A percentile compares a stretch with the other conserved stretches of the same genome.
phyloP scores from a whole-genome alignment of 2,329 filamentous ascomycete genomes.

The Neoarthrinium moseri region DNA sequence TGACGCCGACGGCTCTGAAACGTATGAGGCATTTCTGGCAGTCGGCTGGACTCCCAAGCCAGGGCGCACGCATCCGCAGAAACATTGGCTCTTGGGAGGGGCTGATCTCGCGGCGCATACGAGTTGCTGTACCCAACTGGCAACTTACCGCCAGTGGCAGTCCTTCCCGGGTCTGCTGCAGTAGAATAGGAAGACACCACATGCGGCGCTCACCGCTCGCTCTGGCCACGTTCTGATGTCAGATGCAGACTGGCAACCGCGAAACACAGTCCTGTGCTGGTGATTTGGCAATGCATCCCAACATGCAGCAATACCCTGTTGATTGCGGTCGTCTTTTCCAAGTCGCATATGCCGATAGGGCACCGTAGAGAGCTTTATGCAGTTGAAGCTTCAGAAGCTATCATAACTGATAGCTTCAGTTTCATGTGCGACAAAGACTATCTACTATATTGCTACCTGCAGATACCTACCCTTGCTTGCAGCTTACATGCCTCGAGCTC shows the following conservation, averaged over 20 bases:
- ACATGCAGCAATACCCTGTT: not conserved
- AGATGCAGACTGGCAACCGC: not conserved
- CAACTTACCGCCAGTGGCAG: not conserved
- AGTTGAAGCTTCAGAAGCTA: not conserved
- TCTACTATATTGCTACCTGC: too few species aligned
- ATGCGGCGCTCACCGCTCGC: not conserved
- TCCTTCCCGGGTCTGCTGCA: not conserved
- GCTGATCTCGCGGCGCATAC: not conserved
- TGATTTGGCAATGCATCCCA: conserved; percentile 1
- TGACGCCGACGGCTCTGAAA: not conserved
- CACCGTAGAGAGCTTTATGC: not conserved
- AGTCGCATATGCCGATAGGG: not conserved
- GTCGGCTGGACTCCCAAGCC: not conserved
- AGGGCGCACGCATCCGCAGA: not conserved
- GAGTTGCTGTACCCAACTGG: not conserved
- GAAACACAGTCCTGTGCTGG: not conserved
- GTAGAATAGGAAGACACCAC: not conserved
- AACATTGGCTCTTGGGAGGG: not conserved
- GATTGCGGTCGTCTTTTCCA: not conserved
- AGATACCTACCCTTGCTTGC: not conserved
- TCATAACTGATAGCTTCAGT: not conserved
- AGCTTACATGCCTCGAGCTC: not conserved
- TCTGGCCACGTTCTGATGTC: not conserved
- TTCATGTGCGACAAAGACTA: too few species aligned
- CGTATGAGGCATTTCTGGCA: conserved; percentile 1